phyloP scores from a whole-genome alignment of 23 red algal genomes.

The Gracilariopsis chorda region DNA sequence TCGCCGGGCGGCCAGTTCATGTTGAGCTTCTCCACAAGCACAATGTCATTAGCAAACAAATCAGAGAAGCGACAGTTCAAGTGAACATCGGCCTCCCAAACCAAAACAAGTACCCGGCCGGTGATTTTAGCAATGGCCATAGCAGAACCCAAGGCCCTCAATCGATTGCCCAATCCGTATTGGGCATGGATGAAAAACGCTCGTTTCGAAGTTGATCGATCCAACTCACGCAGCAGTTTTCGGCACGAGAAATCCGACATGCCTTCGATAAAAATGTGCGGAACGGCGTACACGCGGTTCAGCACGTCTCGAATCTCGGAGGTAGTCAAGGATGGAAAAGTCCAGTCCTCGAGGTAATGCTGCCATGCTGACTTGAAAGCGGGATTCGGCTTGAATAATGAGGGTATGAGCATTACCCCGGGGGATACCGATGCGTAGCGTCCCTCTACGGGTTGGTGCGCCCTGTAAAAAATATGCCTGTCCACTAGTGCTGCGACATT shows the following conservation, averaged over 20 bases:
- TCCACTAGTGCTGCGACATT: constrained; percentile 24
- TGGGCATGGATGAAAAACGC: constrained; percentile 71
- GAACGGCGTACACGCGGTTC: constrained; percentile 58
- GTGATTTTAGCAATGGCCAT: constrained; percentile 60
- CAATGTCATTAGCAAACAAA: constrained; percentile 65
- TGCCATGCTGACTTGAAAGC: constrained; percentile 23
- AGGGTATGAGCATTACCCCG: constrained; percentile 9
- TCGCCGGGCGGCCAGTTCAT: constrained; percentile 73
- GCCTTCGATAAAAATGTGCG: constrained; percentile 49
- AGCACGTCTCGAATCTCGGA: constrained; percentile 34
- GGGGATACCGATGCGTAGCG: constrained; percentile 4
- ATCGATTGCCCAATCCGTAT: constrained; percentile 68
- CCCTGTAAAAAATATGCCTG: constrained; percentile 28
- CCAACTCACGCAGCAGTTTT: constrained; percentile 31
- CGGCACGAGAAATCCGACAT: constrained; percentile 29
- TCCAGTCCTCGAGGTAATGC: constrained; percentile 26
- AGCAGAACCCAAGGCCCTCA: constrained; percentile 53
- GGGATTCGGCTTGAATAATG: not conserved
- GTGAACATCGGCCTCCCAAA: constrained; percentile 72
- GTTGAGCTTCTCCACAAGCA: constrained; percentile 57
- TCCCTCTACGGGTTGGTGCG: not conserved
- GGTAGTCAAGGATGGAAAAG: constrained; percentile 7
- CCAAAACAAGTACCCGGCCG: constrained; percentile 60
- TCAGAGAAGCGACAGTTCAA: constrained; percentile 69
- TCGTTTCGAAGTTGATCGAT: constrained; percentile 14